Conservation (phyloP, 1,284 basidiomycete species). For the Irpex lacteus region DNA sequence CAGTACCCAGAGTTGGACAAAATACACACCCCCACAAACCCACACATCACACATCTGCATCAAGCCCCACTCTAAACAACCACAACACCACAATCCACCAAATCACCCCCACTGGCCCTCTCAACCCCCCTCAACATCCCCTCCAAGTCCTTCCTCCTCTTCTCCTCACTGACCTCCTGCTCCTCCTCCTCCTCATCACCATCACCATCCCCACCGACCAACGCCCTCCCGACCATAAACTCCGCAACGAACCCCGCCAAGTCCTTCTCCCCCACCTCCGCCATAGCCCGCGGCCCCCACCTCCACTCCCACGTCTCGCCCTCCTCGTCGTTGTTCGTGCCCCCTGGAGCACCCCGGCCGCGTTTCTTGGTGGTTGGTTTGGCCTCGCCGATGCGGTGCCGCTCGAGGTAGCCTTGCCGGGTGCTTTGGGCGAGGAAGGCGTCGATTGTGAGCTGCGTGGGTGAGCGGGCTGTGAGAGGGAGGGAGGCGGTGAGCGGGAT, state of each 20-base stretch:
- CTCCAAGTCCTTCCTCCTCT: slow-evolving; percentile 37
- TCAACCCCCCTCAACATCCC: slow-evolving; percentile 54
- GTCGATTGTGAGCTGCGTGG: slow-evolving; percentile 52
- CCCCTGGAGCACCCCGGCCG: slow-evolving; percentile 34
- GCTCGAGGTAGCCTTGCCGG: slow-evolving; percentile 69
- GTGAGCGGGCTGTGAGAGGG: slow-evolving; percentile 46
- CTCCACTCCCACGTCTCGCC: slow-evolving; percentile 66
- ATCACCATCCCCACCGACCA: slow-evolving; percentile 31
- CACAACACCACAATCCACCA: slow-evolving; percentile 35
- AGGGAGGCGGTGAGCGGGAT: slow-evolving; percentile 44
- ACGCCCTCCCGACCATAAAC: slow-evolving; percentile 63
- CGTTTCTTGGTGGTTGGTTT: slow-evolving; percentile 42
- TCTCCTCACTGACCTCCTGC: slow-evolving; percentile 9
- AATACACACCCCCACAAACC: too few species aligned
- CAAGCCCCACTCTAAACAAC: not conserved
- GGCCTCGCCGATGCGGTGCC: slow-evolving; percentile 32
- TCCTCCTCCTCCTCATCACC: slow-evolving; percentile 42
- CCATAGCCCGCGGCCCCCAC: slow-evolving; percentile 72
- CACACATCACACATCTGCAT: too few species aligned
- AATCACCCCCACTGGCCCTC: slow-evolving; percentile 53
- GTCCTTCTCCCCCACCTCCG: slow-evolving; percentile 68
- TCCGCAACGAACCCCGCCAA: slow-evolving; percentile 67
- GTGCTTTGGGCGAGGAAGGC: slow-evolving; percentile 53
- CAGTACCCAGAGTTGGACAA: too few species aligned
- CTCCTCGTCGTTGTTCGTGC: slow-evolving; percentile 42